These are phyloP conservation scores for Chloroidium sp. DNA, from an alignment of 163 green algal genomes.

Conservation along the genomic window DNA sequence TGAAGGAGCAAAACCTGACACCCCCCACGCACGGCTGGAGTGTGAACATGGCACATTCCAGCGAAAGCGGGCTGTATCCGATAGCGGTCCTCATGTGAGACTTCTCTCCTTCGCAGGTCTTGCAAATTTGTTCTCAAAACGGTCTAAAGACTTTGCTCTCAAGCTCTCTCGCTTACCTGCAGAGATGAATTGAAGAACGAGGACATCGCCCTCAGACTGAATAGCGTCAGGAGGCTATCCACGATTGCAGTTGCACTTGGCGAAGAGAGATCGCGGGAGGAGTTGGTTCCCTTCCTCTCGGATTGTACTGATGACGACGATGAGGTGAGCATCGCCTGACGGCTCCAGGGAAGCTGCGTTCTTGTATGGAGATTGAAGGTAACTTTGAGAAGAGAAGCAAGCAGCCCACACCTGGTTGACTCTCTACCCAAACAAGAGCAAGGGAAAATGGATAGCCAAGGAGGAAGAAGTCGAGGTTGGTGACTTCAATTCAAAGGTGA, in stretches of 20 bases:
- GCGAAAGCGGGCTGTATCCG: slow-evolving; percentile 45
- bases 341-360: too few relatives aligned
- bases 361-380: too few relatives aligned
- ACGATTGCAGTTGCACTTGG: slow-evolving; percentile 94
- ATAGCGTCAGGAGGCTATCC: slow-evolving; percentile 79
- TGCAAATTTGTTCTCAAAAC: slow-evolving; percentile 2
- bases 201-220: slow-evolving; percentile 85
- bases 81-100: slow-evolving; percentile 85
- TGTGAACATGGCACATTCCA: too few relatives aligned
- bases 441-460: too few relatives aligned
- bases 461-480: too few relatives aligned
- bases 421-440: too few relatives aligned
- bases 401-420: too few relatives aligned
- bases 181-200: slow-evolving; percentile 95
- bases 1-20: too few relatives aligned
- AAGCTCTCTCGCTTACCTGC: not conserved
- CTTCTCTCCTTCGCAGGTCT: not conserved
- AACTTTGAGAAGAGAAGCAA: too few relatives aligned
- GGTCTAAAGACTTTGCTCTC: slow-evolving; percentile 1
- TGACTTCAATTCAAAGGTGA: too few relatives aligned
- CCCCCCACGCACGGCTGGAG: too few relatives aligned
- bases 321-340: slow-evolving; percentile 41
- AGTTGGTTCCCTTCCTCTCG: slow-evolving; percentile 94
- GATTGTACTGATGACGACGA: slow-evolving; percentile 94
- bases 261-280: slow-evolving; percentile 88